Evolutionary conservation across 2,329 filamentous ascomycete species (phyloP), one percentile per base, ranked within the genome.

Genomic region (Penicillium sp.): DNA sequence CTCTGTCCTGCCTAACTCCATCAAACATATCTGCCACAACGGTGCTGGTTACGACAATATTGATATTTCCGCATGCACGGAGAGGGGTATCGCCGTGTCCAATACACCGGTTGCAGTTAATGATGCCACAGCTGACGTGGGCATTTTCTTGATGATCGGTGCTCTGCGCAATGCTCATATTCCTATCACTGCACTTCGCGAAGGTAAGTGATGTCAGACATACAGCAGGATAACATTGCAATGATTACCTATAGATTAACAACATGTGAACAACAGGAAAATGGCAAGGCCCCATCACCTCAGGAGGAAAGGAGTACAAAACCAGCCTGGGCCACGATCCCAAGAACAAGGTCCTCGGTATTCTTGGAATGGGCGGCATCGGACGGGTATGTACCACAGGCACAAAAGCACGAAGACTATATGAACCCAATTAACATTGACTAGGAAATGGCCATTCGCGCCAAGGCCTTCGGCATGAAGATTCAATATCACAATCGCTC

Each of bases 11-110:
- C 77, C 77, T 0, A 56, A 60, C 25, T 71, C 72, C 0, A 61
- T 78, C 50, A 74, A 72, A 53, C 78, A 72, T 55, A 75, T 80
- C 55, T 77, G 75, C 53, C 77, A 80, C 57, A 78, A 79, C 53
- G 77, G 80, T 13, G 80, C 80, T 1, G 80, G 80, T 3, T 83
- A 83, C 64, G 80, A 83, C 61, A 81, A 81, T 57, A 76, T 83
- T 40, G 79, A 83, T 50, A 70, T 82, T 12, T 64, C 71, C 1
- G 77, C 75, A 18, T 82, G 79, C 63, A 77, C 76, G 22, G 63
- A 72, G 54, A 72, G 63, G 64, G 51, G 70, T 37, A 60, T 75
- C 43, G 55, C 62, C 3, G 67, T 76, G 4, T 75, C 73, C 3
- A 75, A 69, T 52, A 75, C 74, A 0, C 74, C 73, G 1, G 68